A percentile compares a stretch with the other conserved stretches of the same genome.
These are phyloP conservation scores for Aureobasidium sp. DNA, from an alignment of 2,329 filamentous ascomycete genomes.

Conservation along the genomic window DNA sequence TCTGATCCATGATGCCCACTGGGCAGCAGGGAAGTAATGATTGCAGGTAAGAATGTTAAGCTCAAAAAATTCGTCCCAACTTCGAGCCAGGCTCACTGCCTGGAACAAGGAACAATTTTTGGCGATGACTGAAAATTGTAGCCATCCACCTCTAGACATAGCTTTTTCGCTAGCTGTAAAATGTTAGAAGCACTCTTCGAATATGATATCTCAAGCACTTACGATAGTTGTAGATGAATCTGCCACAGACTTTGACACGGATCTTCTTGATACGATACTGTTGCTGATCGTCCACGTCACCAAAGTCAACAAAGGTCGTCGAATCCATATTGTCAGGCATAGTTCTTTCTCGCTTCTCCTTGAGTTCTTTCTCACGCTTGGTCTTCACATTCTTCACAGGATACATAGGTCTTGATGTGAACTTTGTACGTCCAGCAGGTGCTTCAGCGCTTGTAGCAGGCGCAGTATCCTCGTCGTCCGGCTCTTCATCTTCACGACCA, in stretches of 20 bases:
- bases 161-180: conserved; percentile 33
- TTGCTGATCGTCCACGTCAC: conserved; percentile 29
- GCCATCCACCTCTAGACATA: conserved; percentile 41
- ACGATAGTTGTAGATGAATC: conserved; percentile 46
- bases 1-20: conserved; percentile 39
- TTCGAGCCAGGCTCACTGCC: conserved; percentile 41
- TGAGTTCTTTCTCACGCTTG: conserved; percentile 29
- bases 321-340: conserved; percentile 11
- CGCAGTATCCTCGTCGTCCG: conserved; percentile 24
- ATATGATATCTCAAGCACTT: not conserved
- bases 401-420: conserved; percentile 10
- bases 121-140: conserved; percentile 45
- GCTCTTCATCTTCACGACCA: conserved; percentile 33
- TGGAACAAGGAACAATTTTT: conserved; percentile 41
- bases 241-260: conserved; percentile 42
- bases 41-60: conserved; percentile 39
- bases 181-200: not conserved
- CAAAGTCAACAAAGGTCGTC: conserved; percentile 30
- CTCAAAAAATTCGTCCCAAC: conserved; percentile 47
- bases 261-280: conserved; percentile 33
- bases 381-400: conserved; percentile 18
- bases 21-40: conserved; percentile 42
- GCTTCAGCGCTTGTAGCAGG: not conserved
- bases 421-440: conserved; percentile 7
- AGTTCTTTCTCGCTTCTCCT: conserved; percentile 12